Conservation (phyloP, 345 rosid species). For the Eucalyptus leucophloia region DNA sequence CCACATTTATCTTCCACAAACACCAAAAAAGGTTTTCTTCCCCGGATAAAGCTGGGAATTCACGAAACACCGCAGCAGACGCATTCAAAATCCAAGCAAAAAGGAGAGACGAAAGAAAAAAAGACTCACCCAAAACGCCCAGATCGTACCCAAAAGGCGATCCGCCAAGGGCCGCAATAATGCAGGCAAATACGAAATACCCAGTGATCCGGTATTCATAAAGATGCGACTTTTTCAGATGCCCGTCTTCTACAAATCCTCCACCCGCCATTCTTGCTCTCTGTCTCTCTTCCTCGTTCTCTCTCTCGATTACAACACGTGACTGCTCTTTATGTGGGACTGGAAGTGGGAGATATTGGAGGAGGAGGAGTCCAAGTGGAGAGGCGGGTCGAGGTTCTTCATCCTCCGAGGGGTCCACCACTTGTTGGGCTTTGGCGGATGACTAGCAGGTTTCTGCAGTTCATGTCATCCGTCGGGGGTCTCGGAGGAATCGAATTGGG, state of each 20-base stretch:
- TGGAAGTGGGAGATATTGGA: no score
- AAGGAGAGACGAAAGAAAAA: background rate
- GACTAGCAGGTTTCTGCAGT: no score
- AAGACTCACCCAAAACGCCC: constrained; percentile 55
- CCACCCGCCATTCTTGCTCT: constrained; percentile 45
- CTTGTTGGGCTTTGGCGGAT: no score
- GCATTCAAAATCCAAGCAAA: background rate
- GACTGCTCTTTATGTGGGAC: background rate
- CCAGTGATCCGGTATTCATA: constrained; percentile 48
- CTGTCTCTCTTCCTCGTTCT: background rate
- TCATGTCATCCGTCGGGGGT: no score
- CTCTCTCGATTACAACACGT: background rate
- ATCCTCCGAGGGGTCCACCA: no score
- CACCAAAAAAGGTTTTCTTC: background rate
- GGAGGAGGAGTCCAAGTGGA: no score
- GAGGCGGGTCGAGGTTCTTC: no score
- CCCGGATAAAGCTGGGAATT: background rate
- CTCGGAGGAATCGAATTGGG: no score
- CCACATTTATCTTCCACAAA: background rate
- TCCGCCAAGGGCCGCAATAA: constrained; percentile 44
- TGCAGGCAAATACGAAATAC: constrained; percentile 46
- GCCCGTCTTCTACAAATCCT: constrained; percentile 19
- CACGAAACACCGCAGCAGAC: background rate
- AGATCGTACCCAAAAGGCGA: constrained; percentile 67
- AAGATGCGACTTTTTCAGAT: constrained; percentile 48